These are phyloP conservation scores for Phytophthora idaei DNA, from an alignment of 352 stramenopile species.

Conservation along the genomic window DNA sequence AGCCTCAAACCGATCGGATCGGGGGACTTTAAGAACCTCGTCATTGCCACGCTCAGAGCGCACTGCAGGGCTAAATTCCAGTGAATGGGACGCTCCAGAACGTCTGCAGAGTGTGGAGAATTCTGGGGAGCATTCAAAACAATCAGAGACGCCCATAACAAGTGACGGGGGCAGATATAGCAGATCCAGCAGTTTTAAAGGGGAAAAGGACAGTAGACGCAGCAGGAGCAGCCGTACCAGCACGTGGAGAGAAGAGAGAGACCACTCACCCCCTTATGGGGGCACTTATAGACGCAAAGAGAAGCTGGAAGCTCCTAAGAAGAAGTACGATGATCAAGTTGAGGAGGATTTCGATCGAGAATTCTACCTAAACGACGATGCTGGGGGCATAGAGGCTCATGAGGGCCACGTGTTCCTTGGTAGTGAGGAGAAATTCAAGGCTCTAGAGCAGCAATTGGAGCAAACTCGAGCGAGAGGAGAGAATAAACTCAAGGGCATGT, in stretches of 20 bases:
- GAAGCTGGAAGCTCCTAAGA: conserved; percentile 58
- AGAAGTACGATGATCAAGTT: conserved; percentile 76
- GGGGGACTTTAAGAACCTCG: conserved; percentile 1
- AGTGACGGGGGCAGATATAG: conserved; percentile 53
- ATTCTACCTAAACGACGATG: conserved; percentile 96
- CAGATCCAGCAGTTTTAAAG: conserved; percentile 10
- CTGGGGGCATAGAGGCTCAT: conserved; percentile 54
- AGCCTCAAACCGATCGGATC: neutral
- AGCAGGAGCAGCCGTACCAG: conserved; percentile 10
- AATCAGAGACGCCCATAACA: conserved; percentile 39
- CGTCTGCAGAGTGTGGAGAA: conserved; percentile 58
- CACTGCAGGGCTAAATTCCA: conserved; percentile 46
- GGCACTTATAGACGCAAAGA: conserved; percentile 6
- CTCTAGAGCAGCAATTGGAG: conserved; percentile 90
- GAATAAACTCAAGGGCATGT: conserved; percentile 90
- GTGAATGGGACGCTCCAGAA: conserved; percentile 83
- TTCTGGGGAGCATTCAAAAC: neutral
- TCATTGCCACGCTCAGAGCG: conserved; percentile 38
- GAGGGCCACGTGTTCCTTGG: conserved; percentile 92
- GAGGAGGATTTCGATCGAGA: conserved; percentile 95
- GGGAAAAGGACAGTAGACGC: conserved; percentile 8
- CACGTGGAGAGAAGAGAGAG: conserved; percentile 3
- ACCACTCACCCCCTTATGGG: neutral
- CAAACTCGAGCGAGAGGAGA: conserved; percentile 82
- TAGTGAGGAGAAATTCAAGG: conserved; percentile 90